Evolutionary conservation across 805 yeast species (phyloP).

Genomic region (Brettanomyces bruxellensis): DNA sequence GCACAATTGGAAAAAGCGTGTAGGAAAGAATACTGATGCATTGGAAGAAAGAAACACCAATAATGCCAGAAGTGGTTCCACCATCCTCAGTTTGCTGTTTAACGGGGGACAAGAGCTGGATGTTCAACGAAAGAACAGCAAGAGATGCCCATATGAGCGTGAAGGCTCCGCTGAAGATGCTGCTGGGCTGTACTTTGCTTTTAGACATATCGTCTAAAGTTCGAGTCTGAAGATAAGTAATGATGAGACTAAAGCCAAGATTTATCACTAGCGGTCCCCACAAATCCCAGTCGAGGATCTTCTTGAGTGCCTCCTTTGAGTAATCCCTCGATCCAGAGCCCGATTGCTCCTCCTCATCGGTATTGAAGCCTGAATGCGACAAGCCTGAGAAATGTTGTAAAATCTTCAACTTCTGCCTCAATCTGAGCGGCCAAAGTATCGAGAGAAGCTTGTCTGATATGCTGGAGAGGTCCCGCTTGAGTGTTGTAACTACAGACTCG

Average conservation of each 20-base stretch:
- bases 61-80: constrained; percentile 21
- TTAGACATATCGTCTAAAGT: constrained; percentile 20
- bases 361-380: constrained; percentile 9
- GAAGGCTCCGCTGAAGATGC: constrained; percentile 47
- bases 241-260: constrained; percentile 35
- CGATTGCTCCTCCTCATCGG: constrained; percentile 5
- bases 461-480: constrained; percentile 26
- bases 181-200: constrained; percentile 26
- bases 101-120: constrained; percentile 45
- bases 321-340: constrained; percentile 23
- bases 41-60: constrained; percentile 42
- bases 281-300: constrained; percentile 48
- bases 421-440: constrained; percentile 28
- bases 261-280: constrained; percentile 55
- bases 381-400: constrained; percentile 18
- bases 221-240: constrained; percentile 34
- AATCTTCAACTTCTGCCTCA: constrained; percentile 20
- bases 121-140: constrained; percentile 40
- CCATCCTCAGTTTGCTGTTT: constrained; percentile 22
- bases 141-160: constrained; percentile 42
- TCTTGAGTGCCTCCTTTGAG: constrained; percentile 24
- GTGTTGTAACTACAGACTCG: constrained; percentile 43
- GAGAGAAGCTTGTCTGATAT: constrained; percentile 27
- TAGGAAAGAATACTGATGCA: constrained; percentile 50
- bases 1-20: constrained; percentile 43